Percentiles rank a stretch among this genome's conserved stretches.
These are phyloP conservation scores for Apiospora sp. DNA, from an alignment of 2,329 filamentous ascomycete genomes.

Conservation along the genomic window DNA sequence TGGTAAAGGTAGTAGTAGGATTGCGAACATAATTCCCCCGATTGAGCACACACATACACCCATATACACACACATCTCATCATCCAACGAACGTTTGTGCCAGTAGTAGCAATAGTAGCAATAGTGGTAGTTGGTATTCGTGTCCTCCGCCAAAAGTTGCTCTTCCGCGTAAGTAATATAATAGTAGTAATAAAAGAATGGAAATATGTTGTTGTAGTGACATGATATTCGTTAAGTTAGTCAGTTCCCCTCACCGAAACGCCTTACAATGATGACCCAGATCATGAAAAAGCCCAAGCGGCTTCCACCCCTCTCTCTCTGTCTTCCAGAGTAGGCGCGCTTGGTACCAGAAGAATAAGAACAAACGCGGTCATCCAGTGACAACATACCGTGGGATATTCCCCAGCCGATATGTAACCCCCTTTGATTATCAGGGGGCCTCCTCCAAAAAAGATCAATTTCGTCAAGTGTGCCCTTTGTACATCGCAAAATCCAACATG, in stretches of 20 bases:
- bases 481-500: constrained; percentile 6
- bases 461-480: background rate
- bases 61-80: background rate
- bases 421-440: background rate
- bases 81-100: background rate
- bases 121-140: background rate
- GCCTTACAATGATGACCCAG: constrained; percentile 17
- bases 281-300: background rate
- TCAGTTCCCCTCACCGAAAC: constrained; percentile 4
- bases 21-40: background rate
- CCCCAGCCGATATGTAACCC: background rate
- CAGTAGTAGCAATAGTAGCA: background rate
- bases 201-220: constrained; percentile 4
- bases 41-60: background rate
- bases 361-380: background rate
- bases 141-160: background rate
- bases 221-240: constrained; percentile 17
- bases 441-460: background rate
- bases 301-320: background rate
- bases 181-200: background rate
- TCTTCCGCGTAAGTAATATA: background rate
- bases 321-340: background rate
- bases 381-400: background rate
- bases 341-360: background rate
- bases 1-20: background rate